Percentiles rank a stretch among this genome's conserved stretches.
These are phyloP conservation scores for Naganishia liquefaciens DNA, from an alignment of 1,284 basidiomycete species.

Conservation along the genomic window DNA sequence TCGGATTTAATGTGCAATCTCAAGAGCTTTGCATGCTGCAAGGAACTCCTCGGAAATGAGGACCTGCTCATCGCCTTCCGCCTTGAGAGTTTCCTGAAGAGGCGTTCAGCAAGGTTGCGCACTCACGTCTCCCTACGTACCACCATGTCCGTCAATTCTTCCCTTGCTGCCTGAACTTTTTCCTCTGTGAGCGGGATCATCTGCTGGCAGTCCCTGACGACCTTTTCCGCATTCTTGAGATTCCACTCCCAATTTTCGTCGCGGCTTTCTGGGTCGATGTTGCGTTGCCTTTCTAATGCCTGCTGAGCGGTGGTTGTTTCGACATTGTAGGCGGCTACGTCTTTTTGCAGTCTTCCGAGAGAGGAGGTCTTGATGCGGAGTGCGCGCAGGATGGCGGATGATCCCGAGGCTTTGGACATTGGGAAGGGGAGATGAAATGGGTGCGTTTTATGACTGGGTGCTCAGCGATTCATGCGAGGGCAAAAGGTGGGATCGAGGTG, in stretches of 20 bases:
- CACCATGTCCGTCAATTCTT: constrained; percentile 35
- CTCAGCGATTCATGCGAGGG: no score
- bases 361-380: constrained; percentile 24
- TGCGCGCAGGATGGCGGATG: constrained; percentile 12
- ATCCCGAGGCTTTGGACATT: constrained; percentile 5
- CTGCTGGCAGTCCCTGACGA: constrained; percentile 36
- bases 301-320: constrained; percentile 13
- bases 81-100: constrained; percentile 16
- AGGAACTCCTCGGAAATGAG: constrained; percentile 10
- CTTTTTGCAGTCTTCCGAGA: constrained; percentile 15
- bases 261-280: constrained; percentile 1
- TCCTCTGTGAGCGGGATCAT: constrained; percentile 38
- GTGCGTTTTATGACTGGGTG: constrained; percentile 26
- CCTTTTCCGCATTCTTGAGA: constrained; percentile 35
- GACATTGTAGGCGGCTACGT: constrained; percentile 10
- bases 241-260: constrained; percentile 30
- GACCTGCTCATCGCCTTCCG: constrained; percentile 16
- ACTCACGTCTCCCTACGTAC: constrained; percentile 14
- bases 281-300: constrained; percentile 16
- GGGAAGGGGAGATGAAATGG: not conserved
- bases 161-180: constrained; percentile 32
- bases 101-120: not conserved
- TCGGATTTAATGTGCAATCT: not conserved
- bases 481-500: no score
- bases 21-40: constrained; percentile 7